A percentile compares a stretch with the other conserved stretches of the same genome.
These are phyloP conservation scores for Penicillium sp. DNA, from an alignment of 2,329 filamentous ascomycete genomes.

Conservation along the genomic window DNA sequence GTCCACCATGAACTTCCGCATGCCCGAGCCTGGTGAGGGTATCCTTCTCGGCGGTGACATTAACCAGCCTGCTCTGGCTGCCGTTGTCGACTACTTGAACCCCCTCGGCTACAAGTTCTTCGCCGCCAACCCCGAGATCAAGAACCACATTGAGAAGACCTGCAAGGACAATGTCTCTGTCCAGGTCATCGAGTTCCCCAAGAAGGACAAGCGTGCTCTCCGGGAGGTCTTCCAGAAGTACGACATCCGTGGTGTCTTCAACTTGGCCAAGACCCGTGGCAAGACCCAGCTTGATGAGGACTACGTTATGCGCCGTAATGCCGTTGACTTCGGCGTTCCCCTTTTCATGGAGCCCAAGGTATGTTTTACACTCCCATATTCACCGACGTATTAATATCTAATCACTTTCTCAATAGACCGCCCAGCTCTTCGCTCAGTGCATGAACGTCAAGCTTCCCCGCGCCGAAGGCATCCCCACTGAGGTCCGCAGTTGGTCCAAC, in stretches of 20 bases:
- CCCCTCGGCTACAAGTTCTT: constrained; percentile 94
- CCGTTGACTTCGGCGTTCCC: constrained; percentile 95
- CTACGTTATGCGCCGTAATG: constrained; percentile 97
- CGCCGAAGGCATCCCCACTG: constrained; percentile 79
- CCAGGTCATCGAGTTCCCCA: constrained; percentile 95
- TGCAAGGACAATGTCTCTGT: constrained; percentile 68
- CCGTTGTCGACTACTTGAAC: constrained; percentile 80
- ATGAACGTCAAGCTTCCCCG: constrained; percentile 95
- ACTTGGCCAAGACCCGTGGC: constrained; percentile 78
- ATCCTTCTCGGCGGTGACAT: constrained; percentile 89
- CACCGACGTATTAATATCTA: not conserved
- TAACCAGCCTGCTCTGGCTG: constrained; percentile 66
- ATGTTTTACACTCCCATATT: constrained; percentile 36
- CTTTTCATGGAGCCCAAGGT: constrained; percentile 99
- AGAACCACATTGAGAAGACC: constrained; percentile 73
- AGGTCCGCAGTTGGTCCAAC: constrained; percentile 92
- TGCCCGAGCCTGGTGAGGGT: constrained; percentile 91
- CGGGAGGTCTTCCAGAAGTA: constrained; percentile 96
- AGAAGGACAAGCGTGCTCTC: constrained; percentile 89
- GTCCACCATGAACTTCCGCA: constrained; percentile 98
- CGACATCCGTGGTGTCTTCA: constrained; percentile 93
- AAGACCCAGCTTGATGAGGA: constrained; percentile 87
- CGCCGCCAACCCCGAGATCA: constrained; percentile 77
- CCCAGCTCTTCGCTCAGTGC: constrained; percentile 91
- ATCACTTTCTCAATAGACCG: constrained; percentile 62